Conservation (phyloP, 108 stramenopile genomes). For the Fistulifera pelliculosa region DNA sequence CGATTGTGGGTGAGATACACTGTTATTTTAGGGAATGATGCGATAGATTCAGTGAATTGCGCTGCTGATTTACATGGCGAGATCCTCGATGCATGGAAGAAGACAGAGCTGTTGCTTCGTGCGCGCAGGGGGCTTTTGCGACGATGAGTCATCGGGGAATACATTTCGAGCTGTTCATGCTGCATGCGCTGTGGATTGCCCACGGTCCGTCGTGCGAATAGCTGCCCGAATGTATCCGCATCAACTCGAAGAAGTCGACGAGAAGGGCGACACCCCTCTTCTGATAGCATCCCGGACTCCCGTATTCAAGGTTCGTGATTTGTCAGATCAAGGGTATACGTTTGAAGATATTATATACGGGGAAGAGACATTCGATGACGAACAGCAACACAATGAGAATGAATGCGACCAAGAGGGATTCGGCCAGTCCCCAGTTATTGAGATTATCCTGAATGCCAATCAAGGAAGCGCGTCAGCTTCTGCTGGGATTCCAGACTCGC, state of each 20-base stretch:
- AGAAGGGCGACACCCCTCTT: constrained; percentile 33
- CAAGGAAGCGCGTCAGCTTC: constrained; percentile 17
- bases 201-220: constrained; percentile 47
- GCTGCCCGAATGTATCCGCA: constrained; percentile 37
- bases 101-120: constrained; percentile 39
- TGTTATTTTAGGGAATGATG: constrained; percentile 48
- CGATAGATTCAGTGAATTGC: constrained; percentile 28
- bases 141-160: constrained; percentile 5
- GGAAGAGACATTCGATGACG: constrained; percentile 19
- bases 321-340: constrained; percentile 44
- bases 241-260: constrained; percentile 32
- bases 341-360: constrained; percentile 30
- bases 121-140: neutral
- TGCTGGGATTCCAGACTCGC: constrained; percentile 26
- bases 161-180: constrained; percentile 41
- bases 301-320: constrained; percentile 46
- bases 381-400: constrained; percentile 16
- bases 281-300: constrained; percentile 40
- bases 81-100: constrained; percentile 47
- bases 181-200: constrained; percentile 46
- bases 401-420: constrained; percentile 10
- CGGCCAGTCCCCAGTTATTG: constrained; percentile 16
- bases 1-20: constrained; percentile 57
- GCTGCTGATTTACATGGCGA: constrained; percentile 41
- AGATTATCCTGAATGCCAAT: constrained; percentile 22